phyloP scores from a whole-genome alignment of 2,329 filamentous ascomycete genomes.

The Ceratocystis ficicola region DNA sequence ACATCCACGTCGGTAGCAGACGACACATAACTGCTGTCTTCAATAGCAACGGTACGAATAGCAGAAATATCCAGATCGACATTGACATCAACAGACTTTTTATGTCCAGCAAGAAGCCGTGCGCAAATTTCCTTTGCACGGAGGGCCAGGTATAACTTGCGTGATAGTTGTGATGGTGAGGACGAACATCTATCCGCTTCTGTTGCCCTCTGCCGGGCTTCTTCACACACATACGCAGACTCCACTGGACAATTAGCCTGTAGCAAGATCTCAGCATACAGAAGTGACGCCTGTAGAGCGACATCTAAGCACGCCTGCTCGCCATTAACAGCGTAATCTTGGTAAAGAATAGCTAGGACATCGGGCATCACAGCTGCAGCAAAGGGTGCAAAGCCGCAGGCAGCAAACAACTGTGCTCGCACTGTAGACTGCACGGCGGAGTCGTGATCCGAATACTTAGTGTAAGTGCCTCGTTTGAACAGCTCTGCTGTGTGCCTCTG shows the following conservation, averaged over 20 bases:
- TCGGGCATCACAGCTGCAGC: not conserved
- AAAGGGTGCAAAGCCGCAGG: conserved; percentile 5
- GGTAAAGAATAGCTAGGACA: not conserved
- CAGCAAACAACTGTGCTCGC: conserved; percentile 4
- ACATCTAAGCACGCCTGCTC: not conserved
- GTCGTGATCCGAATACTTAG: not conserved
- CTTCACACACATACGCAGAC: not conserved
- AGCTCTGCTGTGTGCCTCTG: conserved; percentile 5
- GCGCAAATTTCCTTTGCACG: conserved; percentile 2
- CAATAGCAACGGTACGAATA: not conserved
- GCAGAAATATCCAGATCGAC: not conserved
- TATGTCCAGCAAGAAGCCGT: not conserved
- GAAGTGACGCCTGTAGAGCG: not conserved
- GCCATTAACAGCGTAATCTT: not conserved
- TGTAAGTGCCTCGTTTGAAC: not conserved
- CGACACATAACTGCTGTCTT: not conserved
- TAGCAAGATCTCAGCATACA: not conserved
- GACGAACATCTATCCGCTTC: not conserved
- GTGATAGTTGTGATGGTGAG: not conserved
- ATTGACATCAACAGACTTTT: not conserved
- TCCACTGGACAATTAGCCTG: conserved; percentile 4
- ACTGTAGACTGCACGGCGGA: conserved; percentile 1
- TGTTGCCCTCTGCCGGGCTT: not conserved
- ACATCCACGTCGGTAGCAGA: not conserved
- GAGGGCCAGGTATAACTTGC: not conserved